Base-by-base conservation (phyloP, 1,284 basidiomycete genomes). In the Lignosus rhinocerotis region DNA sequence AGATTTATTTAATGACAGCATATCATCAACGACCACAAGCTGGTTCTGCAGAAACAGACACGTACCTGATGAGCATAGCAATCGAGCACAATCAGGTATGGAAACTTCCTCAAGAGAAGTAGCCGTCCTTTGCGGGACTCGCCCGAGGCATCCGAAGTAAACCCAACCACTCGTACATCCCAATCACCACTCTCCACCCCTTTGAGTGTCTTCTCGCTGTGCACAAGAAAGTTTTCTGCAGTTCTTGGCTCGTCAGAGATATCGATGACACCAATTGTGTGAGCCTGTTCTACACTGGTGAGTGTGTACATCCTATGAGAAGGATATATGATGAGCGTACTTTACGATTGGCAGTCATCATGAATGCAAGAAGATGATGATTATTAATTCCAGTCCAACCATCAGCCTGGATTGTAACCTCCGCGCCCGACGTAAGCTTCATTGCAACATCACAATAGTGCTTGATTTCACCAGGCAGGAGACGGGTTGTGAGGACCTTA, bases 21-120 rank as follows among this genome's bases (percentile, higher is more conserved):
- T 36, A 12, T 4, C 12, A 3, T 30, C 31, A 17, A 17, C 8
- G 14, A n/a, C 6, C 49, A 36, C 19, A 39, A 25, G 14, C 8
- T 42, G n/a, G 9, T 17, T 10, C 48, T n/a, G n/a, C n/a, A n/a
- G n/a, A n/a, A n/a, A n/a, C n/a, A n/a, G n/a, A n/a, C n/a, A n/a
- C 38, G 12, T 52, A 63, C 66, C 56, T 75, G 72, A 58, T 75
- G 75, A 1, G 67, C 70, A 69, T 69, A 76, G 54, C 75, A 77
- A 25, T 72, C 64, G 14, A 69, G 52, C 0, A 61, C 57, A 33
- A 75, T 61, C 1, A 75, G 53, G 36, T 58, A 60, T 1, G 66
- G 65, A 36, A 42, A 54, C 33, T 58, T 31, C 10, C 39, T 53
- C 3, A 44, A 19, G 2, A 76, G 43, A 6, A 70, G 49, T 1